Conservation (phyloP, 306 rosid species). For the Inga laurina region DNA sequence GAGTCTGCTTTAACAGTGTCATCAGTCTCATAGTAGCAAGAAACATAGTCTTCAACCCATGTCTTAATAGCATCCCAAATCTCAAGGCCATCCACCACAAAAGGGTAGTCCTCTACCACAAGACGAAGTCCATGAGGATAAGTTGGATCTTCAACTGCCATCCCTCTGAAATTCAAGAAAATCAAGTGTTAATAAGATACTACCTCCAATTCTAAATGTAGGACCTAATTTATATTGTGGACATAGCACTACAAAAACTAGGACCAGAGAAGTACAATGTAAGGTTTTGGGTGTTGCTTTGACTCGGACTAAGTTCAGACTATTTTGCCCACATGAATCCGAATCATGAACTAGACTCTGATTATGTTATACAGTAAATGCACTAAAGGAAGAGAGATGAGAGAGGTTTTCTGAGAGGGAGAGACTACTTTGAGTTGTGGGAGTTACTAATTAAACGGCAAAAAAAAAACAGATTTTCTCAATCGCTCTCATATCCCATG, state of each 20-base stretch:
- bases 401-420: neutral
- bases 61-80: constrained; percentile 69
- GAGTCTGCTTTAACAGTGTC: neutral
- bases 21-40: neutral
- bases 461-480: too few species aligned
- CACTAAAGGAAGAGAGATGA: neutral
- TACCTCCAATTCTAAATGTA: too few species aligned
- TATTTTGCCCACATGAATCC: neutral
- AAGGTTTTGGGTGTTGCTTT: neutral
- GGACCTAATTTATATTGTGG: too few species aligned
- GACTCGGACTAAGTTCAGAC: neutral
- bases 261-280: neutral
- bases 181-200: neutral
- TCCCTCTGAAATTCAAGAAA: constrained; percentile 46
- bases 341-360: neutral
- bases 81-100: constrained; percentile 60
- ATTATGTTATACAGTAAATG: too few species aligned
- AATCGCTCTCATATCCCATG: too few species aligned
- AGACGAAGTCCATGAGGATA: constrained; percentile 59
- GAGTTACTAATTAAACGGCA: too few species aligned
- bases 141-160: constrained; percentile 56
- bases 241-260: too few species aligned
- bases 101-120: constrained; percentile 64
- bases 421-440: too few species aligned
- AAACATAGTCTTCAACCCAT: constrained; percentile 64